Conservation (phyloP, 2,329 filamentous ascomycete species). For the Shiraia sp. region DNA sequence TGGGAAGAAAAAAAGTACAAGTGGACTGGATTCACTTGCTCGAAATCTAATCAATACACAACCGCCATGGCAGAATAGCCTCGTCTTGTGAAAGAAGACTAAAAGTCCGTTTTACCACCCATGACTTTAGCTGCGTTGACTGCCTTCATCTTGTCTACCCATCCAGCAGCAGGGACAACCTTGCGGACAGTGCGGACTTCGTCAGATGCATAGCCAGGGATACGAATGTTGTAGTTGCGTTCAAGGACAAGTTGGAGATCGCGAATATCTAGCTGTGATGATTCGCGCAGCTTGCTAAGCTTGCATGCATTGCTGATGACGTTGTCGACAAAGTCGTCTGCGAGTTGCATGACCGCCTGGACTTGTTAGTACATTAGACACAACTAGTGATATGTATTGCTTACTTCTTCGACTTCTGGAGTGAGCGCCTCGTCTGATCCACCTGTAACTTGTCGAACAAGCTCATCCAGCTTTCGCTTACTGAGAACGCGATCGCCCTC, state of each 20-base stretch:
- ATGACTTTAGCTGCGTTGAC: conserved; percentile 88
- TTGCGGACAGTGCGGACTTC: conserved; percentile 94
- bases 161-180: conserved; percentile 82
- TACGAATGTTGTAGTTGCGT: conserved; percentile 74
- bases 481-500: conserved; percentile 92
- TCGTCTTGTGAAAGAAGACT: no score
- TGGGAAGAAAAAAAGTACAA: no score
- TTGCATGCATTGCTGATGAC: conserved; percentile 86
- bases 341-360: conserved; percentile 82
- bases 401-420: conserved; percentile 93
- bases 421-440: conserved; percentile 78
- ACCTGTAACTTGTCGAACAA: conserved; percentile 91
- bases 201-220: conserved; percentile 92
- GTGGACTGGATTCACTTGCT: no score
- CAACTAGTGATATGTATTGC: conserved; percentile 18
- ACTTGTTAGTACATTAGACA: no score
- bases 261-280: conserved; percentile 81
- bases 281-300: conserved; percentile 89
- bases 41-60: no score
- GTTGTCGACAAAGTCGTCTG: conserved; percentile 93
- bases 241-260: conserved; percentile 60
- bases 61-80: no score
- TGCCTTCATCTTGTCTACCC: conserved; percentile 97
- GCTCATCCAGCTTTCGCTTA: conserved; percentile 95
- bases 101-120: conserved; percentile 50